Base-by-base conservation (phyloP, 345 rosid genomes). In the Durio zibethinus region DNA sequence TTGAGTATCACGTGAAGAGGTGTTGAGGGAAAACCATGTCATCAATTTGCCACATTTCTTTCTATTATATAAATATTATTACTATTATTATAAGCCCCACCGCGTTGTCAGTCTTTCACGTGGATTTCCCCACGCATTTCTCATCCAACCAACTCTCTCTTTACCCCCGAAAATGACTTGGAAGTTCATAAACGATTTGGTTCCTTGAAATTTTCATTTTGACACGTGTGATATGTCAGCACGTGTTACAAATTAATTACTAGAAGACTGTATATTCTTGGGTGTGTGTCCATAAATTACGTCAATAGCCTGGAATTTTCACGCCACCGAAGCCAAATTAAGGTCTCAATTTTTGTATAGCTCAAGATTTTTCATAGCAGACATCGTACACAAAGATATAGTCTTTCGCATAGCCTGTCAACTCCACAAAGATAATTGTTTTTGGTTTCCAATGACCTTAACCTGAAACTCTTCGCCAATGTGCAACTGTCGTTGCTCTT, bases 71-170 rank as follows among this genome's bases (percentile, higher is more conserved):
- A 4, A 36, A 36, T 36, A 36, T 36, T n/a, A 74, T 35, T 72
- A 48, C 63, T 33, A 35, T 54, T 35, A 10, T 40, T 40, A 25
- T 38, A 52, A 60, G 10, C 2, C 45, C 42, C 70, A 75, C 57
- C 70, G 77, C 77, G 23, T 45, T 75, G 70, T 75, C 77, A 75
- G 70, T 61, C 77, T 43, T 60, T 75, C 77, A 75, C 77, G 77
- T 75, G 77, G 53, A 75, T 75, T 75, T 61, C 59, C 66, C 57
- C 68, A 60, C 61, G 77, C 77, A 75, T 61, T 45, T 43, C 42
- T 75, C 43, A 31, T 42, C 65, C 20, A 21, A 8, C 66, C 25
- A 15, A 15, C 12, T 33, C 25, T 18, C 27, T 0, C 52, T 23
- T 10, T 42, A 6, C 33, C 12, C 21, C 38, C 21, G 20, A 61